Percentiles rank a stretch among this genome's conserved stretches.
Evolutionary conservation across 2,329 filamentous ascomycete genomes (phyloP).

Genomic region (Westerdykella aurantiaca): DNA sequence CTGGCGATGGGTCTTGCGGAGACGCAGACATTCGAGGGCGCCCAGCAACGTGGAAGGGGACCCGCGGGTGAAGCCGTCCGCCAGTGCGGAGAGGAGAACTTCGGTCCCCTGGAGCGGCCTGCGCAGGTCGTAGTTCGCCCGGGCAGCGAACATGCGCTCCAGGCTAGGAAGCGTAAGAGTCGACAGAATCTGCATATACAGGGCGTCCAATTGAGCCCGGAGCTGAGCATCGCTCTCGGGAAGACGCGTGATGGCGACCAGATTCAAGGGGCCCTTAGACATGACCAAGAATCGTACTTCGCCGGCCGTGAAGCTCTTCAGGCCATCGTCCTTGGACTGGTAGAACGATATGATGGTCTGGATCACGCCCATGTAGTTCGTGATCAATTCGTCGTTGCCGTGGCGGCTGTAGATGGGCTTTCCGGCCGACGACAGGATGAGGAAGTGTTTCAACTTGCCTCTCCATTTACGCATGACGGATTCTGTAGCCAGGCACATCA

Average conservation of each 20-base stretch:
- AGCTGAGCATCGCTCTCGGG: constrained; percentile 90
- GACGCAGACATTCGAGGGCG: constrained; percentile 85
- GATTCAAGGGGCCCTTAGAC: constrained; percentile 80
- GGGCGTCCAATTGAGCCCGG: constrained; percentile 77
- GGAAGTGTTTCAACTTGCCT: constrained; percentile 90
- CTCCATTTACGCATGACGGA: constrained; percentile 69
- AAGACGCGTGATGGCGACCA: constrained; percentile 87
- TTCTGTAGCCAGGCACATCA: constrained; percentile 33
- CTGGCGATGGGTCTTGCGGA: constrained; percentile 81
- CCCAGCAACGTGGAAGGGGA: constrained; percentile 85
- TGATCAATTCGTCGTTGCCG: constrained; percentile 82
- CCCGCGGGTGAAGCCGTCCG: constrained; percentile 89
- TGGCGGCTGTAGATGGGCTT: constrained; percentile 97
- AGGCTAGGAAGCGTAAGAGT: constrained; percentile 86
- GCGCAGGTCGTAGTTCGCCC: constrained; percentile 89
- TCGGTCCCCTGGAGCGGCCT: constrained; percentile 89
- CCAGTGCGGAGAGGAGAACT: constrained; percentile 79
- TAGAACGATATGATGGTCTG: constrained; percentile 99
- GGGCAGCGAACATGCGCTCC: constrained; percentile 77
- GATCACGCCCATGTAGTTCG: constrained; percentile 88
- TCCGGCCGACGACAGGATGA: constrained; percentile 91
- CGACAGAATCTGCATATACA: constrained; percentile 98
- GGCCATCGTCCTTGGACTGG: constrained; percentile 68
- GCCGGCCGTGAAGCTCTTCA: constrained; percentile 83
- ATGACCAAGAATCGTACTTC: constrained; percentile 78